Base-by-base conservation (phyloP, 2,329 filamentous ascomycete genomes). In the Cucurbitaria berberidis region DNA sequence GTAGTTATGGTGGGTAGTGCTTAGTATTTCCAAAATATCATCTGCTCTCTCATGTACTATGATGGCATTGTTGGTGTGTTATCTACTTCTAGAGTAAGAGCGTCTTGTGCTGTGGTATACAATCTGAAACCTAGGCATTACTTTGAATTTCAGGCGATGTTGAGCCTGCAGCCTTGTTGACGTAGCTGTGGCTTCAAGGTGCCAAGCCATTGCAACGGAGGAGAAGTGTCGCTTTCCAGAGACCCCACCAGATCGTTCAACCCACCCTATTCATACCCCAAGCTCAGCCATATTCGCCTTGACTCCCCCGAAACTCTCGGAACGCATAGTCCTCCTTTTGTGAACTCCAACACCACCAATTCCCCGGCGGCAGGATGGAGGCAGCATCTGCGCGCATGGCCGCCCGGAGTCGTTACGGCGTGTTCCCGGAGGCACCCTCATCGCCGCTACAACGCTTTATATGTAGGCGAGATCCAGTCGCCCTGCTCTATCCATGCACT, bases 391-490 rank as follows among this genome's bases (percentile, higher is more conserved):
- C 93, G 78, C 89, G 95, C 74, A 96, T 96, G 82, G 95, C 93
- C 72, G 89, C 93, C 69, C 88, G 93, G 79, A 93, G 97, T 82
- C 92, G 93, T 77, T 98, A 95, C 84, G 87, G 87, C 78, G 89
- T 89, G 74, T 88, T 89, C 78, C 87, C 87, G 73, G 86, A 89
- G 74, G 86, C 90, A 59, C 86, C 89, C 50, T 86, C 89, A 60
- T 93, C 93, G 52, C 91, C 93, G 74, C 85, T 99, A 56, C 93
- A 96, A 80, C 89, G 95, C 77, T 97, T 93, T 77, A 96, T 99
- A 76, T 87, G 84, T 86, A 78, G 57, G 82, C 44, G 48, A 22
- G 39, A 42, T 35, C 35, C 46, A 21, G 13, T 24, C 19, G 19
- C 30, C 1, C 26, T 39, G 24, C 41, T 35, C 18, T 18, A 21